A percentile compares a stretch with the other conserved stretches of the same genome.
Conservation (phyloP, 805 yeast genomes). For the Saccharomycopsis guyanensis region DNA sequence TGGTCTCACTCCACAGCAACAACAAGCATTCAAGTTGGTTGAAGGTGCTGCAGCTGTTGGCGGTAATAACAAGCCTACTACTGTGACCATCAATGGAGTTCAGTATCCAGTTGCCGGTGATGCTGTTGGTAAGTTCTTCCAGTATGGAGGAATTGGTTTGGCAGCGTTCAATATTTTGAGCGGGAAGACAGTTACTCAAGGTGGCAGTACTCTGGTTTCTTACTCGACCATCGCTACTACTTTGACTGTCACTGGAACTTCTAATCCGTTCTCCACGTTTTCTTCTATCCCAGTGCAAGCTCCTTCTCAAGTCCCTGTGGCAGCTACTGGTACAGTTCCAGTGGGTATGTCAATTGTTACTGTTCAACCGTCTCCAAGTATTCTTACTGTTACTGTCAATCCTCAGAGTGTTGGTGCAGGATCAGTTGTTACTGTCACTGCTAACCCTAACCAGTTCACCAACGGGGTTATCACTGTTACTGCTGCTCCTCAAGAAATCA, state of each 20-base stretch:
- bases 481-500: neutral
- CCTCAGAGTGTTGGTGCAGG: conserved; percentile 3
- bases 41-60: neutral
- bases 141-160: conserved; percentile 17
- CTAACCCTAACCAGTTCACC: neutral
- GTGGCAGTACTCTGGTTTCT: conserved; percentile 12
- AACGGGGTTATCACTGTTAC: conserved; percentile 1
- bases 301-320: neutral
- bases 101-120: conserved; percentile 8
- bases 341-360: neutral
- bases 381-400: neutral
- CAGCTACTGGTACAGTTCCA: conserved; percentile 1
- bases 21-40: neutral
- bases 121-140: conserved; percentile 6
- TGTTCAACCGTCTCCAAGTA: neutral
- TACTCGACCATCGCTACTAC: conserved; percentile 13
- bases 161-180: conserved; percentile 19
- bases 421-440: conserved; percentile 1
- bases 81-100: conserved; percentile 1
- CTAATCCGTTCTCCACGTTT: conserved; percentile 1
- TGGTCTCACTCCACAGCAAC: neutral
- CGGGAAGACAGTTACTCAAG: conserved; percentile 9
- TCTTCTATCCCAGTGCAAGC: neutral
- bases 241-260: conserved; percentile 7
- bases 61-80: neutral